A percentile compares a stretch with the other conserved stretches of the same genome.
Conservation (phyloP, 2,329 filamentous ascomycete genomes). For the Cladosporium oxysporum region DNA sequence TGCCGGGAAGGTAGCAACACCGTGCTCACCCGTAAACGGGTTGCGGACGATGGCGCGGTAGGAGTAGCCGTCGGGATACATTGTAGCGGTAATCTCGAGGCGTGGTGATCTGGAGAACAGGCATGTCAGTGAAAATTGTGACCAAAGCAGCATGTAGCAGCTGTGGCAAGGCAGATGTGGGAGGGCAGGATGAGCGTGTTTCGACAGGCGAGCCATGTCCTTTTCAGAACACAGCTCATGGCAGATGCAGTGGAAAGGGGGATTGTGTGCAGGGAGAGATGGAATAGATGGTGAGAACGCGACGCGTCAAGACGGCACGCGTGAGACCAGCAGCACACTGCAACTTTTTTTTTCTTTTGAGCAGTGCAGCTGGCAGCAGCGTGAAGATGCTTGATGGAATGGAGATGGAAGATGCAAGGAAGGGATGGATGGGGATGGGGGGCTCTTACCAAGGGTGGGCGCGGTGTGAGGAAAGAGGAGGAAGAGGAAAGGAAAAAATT, state of each 20-base stretch:
- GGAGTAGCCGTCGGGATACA: background rate
- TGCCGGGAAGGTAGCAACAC: background rate
- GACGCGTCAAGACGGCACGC: background rate
- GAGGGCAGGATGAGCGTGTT: background rate
- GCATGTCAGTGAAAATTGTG: background rate
- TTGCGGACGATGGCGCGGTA: background rate
- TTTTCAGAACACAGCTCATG: background rate
- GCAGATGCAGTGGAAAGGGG: background rate
- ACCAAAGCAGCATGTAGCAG: background rate
- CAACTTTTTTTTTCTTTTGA: background rate
- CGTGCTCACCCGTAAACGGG: background rate
- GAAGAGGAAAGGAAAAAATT: background rate
- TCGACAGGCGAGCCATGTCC: background rate
- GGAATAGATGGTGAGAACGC: background rate
- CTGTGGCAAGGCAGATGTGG: background rate
- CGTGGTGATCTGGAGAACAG: background rate
- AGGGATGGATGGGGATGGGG: background rate
- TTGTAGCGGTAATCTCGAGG: background rate
- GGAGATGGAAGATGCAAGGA: slow-evolving; percentile 1
- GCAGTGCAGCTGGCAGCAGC: background rate
- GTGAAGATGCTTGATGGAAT: background rate
- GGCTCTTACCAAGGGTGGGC: background rate
- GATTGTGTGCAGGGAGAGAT: background rate
- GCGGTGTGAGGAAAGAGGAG: background rate
- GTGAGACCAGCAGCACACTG: background rate